Evolutionary conservation across 495 filamentous ascomycete genomes (phyloP), one percentile per base, ranked within the genome.

Genomic region (Trichodelitschia bisporula): DNA sequence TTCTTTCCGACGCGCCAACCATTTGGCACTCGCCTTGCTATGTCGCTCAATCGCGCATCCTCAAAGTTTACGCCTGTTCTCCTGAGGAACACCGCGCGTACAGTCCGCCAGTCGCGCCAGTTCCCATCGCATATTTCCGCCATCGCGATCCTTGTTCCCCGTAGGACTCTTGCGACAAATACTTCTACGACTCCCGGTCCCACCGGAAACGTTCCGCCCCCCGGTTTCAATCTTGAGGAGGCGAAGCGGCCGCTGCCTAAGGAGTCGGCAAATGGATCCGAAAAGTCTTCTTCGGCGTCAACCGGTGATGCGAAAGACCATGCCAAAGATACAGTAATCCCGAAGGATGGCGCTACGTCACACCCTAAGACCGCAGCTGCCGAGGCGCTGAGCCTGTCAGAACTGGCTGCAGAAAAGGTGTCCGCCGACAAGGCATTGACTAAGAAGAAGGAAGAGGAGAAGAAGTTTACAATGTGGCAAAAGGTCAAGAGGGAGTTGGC

Each of bases 401-500:
- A 63, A 37, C 35, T 61, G 17, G 61, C 55, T 1, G 46, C 56
- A 10, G 48, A 53, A 18, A 63, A 63, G 41, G 36, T 48, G 10
- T 41, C 49, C 13, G 45, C 39, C n/a, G 47, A 50, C 1, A 54
- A 53, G 34, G 44, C 51, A 26, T 25, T 41, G 6, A 51, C 49
- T 13, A 66, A 66, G 33, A 67, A 70, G 50, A 78, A 84, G 49
- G 74, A 80, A 47, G 75, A 75, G 34, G 59, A 72, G 47, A 75
- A 74, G 55, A 89, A 86, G 41, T 55, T 90, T 55, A 90, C 89
- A 0, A 23, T 95, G 2, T 69, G 64, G 49, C 79, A 93, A 46
- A 90, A 80, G 57, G 63, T 95, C 41, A 95, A 90, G 61, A 77
- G 77, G 45, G 86, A 95, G 47, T 58, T 59, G 11, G 64, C 71